Base-by-base conservation (phyloP, 116 monocot species). In the Zostera marina region DNA sequence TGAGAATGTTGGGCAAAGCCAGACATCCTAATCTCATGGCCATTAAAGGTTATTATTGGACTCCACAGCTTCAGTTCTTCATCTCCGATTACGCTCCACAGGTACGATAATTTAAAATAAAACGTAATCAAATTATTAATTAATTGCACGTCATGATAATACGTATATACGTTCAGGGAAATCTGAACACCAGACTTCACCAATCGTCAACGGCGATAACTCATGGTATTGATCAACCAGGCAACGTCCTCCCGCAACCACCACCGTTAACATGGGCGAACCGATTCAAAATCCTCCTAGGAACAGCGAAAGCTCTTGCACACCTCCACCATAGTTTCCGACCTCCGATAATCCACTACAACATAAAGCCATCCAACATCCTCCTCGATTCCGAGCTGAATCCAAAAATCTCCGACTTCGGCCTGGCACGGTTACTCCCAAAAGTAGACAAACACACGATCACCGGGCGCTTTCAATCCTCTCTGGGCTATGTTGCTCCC, bases 21-120 rank as follows among this genome's bases (percentile, higher is more conserved):
- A 71, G 76, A 42, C 90, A 90, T 64, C 76, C 84, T 7, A 90
- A 90, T 58, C 45, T 90, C 14, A 71, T 84, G 68, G 56, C 84
- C 23, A 59, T 90, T 17, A 78, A 75, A 41, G 90, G 84, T 8
- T 90, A 84, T 72, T 90, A 81, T 65, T 90, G 85, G 81, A 90
- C 90, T 11, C 84, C 90, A 9, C 73, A 90, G 41, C 20, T 81
- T 40, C 84, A 84, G 70, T 72, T 90, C 0, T 75, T 90, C 22
- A 64, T 90, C 40, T 76, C 78, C 2, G 84, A 90, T 11, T 84
- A 76, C 54, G 64, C 66, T 19, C 55, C 62, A 39, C 52, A 59
- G 44, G 59, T 59, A 44, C 32, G 32, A n/a, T n/a, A n/a, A n/a
- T n/a, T n/a, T n/a, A n/a, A n/a, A n/a, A n/a, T n/a, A n/a, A n/a